These are phyloP conservation scores for Salicornia ramosissima DNA, from an alignment of 148 eudicot genomes.

Conservation along the genomic window DNA sequence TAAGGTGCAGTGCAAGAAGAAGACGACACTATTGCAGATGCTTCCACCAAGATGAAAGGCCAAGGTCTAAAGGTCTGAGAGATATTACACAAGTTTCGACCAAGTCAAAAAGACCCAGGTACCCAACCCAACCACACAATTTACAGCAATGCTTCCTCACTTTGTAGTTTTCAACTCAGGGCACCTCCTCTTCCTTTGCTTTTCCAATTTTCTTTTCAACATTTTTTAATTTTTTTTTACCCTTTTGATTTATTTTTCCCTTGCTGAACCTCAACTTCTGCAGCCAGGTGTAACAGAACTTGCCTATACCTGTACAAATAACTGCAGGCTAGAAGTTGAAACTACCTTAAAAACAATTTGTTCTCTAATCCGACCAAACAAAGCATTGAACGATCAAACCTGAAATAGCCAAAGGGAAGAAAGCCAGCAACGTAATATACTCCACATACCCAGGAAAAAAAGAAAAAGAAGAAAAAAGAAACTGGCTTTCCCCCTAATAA, in stretches of 20 bases:
- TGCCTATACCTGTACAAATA: slow-evolving; percentile 22
- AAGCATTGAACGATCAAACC: slow-evolving; percentile 9
- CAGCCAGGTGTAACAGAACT: not conserved
- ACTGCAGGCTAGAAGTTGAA: slow-evolving; percentile 20
- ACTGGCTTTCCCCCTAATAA: slow-evolving; percentile 22
- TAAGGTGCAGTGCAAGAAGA: too few species aligned
- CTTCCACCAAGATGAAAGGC: slow-evolving; percentile 1
- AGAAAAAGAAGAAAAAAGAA: not conserved
- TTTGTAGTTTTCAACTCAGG: too few species aligned
- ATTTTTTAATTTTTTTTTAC: not conserved
- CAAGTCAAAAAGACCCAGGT: too few species aligned
- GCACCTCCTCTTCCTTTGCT: too few species aligned
- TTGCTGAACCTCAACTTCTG: not conserved
- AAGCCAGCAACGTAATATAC: slow-evolving; percentile 27
- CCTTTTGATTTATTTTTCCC: not conserved
- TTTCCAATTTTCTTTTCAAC: not conserved
- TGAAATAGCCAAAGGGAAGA: slow-evolving; percentile 25
- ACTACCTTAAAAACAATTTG: not conserved
- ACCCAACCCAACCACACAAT: not conserved
- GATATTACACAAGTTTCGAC: too few species aligned
- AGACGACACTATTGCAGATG: not conserved
- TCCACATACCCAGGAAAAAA: slow-evolving; percentile 31
- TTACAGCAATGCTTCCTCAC: not conserved
- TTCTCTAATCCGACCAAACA: not conserved
- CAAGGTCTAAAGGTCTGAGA: too few species aligned